phyloP scores from a whole-genome alignment of 1,284 basidiomycete genomes.

The Boletus sp. region DNA sequence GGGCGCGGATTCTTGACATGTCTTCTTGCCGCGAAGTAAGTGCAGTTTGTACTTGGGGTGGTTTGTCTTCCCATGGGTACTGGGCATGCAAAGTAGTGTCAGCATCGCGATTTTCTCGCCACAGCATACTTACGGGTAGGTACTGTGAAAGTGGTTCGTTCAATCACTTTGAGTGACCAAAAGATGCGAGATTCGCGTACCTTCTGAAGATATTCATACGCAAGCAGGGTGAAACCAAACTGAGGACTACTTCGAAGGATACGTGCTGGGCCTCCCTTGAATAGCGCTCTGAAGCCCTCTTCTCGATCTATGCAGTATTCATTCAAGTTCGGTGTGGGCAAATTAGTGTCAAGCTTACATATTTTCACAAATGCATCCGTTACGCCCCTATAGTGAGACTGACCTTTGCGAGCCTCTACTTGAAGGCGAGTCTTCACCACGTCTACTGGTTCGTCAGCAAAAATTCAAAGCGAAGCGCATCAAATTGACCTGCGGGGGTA shows the following conservation, averaged over 20 bases:
- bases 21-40: slow-evolving; percentile 76
- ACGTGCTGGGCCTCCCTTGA: slow-evolving; percentile 94
- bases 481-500: slow-evolving; percentile 68
- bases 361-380: slow-evolving; percentile 89
- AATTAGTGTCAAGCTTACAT: slow-evolving; percentile 42
- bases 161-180: neutral
- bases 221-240: slow-evolving; percentile 91
- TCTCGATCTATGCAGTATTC: slow-evolving; percentile 56
- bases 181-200: slow-evolving; percentile 33
- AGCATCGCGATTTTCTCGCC: slow-evolving; percentile 6
- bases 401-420: slow-evolving; percentile 90
- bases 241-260: slow-evolving; percentile 84
- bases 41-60: slow-evolving; percentile 61
- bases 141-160: slow-evolving; percentile 37
- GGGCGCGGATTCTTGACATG: slow-evolving; percentile 80
- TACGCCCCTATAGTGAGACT: slow-evolving; percentile 91
- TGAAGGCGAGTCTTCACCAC: slow-evolving; percentile 99
- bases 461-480: slow-evolving; percentile 7
- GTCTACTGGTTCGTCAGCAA: slow-evolving; percentile 47
- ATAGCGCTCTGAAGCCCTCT: slow-evolving; percentile 86
- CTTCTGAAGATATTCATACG: slow-evolving; percentile 80
- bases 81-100: slow-evolving; percentile 29
- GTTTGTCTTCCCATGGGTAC: slow-evolving; percentile 76
- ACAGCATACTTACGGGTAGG: slow-evolving; percentile 59
- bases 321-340: slow-evolving; percentile 7